Percentiles rank a stretch among this genome's conserved stretches.
phyloP scores from a whole-genome alignment of 2,329 filamentous ascomycete genomes.

The Botryotinia convoluta region DNA sequence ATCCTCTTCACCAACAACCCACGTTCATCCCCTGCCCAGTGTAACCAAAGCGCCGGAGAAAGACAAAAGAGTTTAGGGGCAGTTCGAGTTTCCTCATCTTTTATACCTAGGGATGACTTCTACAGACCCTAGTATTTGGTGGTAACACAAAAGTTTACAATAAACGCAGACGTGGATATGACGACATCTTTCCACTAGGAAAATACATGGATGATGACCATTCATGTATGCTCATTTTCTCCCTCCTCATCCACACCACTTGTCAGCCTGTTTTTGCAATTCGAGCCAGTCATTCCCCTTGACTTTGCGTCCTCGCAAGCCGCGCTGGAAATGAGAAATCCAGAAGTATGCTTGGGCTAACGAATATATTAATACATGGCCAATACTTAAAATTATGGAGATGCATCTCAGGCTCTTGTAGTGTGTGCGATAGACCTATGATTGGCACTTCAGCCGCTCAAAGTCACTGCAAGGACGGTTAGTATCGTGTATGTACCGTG shows the following conservation, averaged over 20 bases:
- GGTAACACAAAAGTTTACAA: constrained; percentile 15
- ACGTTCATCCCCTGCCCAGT: constrained; percentile 19
- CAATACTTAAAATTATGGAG: constrained; percentile 8
- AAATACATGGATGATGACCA: constrained; percentile 10
- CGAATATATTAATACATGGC: constrained; percentile 15
- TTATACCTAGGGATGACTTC: constrained; percentile 3
- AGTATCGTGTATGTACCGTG: constrained; percentile 42
- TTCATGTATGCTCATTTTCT: constrained; percentile 13
- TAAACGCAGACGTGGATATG: constrained; percentile 19
- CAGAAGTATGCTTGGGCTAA: not conserved
- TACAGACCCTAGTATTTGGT: not conserved
- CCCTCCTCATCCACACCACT: constrained; percentile 8
- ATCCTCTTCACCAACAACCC: constrained; percentile 8
- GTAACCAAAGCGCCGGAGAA: constrained; percentile 4
- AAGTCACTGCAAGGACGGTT: constrained; percentile 39
- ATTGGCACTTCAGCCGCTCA: constrained; percentile 40
- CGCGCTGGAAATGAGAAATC: constrained; percentile 22
- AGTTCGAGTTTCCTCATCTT: not conserved
- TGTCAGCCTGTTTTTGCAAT: constrained; percentile 5
- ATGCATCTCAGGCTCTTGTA: not conserved
- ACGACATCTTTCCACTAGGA: constrained; percentile 16
- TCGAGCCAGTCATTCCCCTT: constrained; percentile 8
- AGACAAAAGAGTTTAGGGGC: not conserved
- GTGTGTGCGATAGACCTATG: constrained; percentile 5
- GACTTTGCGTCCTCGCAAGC: constrained; percentile 16